phyloP scores from a whole-genome alignment of 2,329 filamentous ascomycete genomes.

The Stromatinia cepivora region DNA sequence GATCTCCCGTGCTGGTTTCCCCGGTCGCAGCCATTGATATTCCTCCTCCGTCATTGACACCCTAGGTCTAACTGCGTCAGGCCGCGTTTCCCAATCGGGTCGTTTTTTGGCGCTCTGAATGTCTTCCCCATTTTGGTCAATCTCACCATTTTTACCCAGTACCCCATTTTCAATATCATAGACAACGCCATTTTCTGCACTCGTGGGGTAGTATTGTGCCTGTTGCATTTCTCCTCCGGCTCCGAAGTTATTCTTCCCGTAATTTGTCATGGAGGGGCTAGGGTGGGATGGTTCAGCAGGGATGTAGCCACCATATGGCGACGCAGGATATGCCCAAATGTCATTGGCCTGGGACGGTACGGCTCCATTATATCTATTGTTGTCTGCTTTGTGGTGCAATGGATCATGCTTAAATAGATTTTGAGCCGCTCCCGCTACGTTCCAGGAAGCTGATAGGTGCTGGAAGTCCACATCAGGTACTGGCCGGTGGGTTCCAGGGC shows the following conservation, averaged over 20 bases:
- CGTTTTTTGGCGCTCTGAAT: no score
- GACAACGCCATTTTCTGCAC: background rate
- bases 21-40: constrained; percentile 2
- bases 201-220: background rate
- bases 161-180: background rate
- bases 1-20: background rate
- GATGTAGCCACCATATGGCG: no score
- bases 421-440: background rate
- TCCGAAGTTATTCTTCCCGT: no score
- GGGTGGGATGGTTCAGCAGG: accelerated
- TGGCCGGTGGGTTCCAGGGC: accelerated
- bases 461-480: accelerated
- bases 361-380: no score
- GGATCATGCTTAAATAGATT: background rate
- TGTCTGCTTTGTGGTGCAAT: accelerated
- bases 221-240: background rate
- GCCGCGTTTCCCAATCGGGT: background rate
- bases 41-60: background rate
- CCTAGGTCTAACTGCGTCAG: background rate
- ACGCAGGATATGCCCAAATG: background rate
- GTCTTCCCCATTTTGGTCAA: no score
- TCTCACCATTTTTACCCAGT: no score
- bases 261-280: background rate
- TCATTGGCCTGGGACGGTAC: background rate
- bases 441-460: accelerated